Base-by-base conservation (phyloP, 2,329 filamentous ascomycete genomes). In the Ophiognomonia clavigignenti-juglandacearum region DNA sequence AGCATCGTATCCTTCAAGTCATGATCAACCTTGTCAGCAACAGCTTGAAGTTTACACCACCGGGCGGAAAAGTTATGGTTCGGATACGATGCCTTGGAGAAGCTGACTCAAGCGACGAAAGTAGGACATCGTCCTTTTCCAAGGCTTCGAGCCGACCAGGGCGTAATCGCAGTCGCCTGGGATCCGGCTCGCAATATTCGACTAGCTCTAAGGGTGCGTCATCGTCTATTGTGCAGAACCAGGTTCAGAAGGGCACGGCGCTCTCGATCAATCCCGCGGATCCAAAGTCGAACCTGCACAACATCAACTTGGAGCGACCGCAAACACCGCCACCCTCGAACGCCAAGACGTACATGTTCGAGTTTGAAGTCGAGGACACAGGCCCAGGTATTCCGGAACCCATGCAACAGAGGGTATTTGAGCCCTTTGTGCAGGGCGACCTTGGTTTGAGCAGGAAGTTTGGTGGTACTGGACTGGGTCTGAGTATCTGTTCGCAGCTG, bases 371-470 rank as follows among this genome's bases (percentile, higher is more conserved):
- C 1, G 77, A 89, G 60, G 91, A 96, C 56, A 92, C 84, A 0
- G 91, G 91, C 0, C 90, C 89, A 0, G 91, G 91, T 23, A 95
- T 96, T 47, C 81, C 88, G 0, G 78, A 83, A 6, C 71, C 85
- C 53, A 79, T 95, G 64, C 88, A 90, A 56, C 74, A 87, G 47
- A 84, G 84, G 55, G 88, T 96, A 9, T 96, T 96, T 61, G 91
- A 96, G 63, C 91, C 91, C 1, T 96, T 96, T 60, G 87, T 96
- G 0, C 91, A 96, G 64, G 91, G 87, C n/a, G 90, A 96, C 60
- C 70, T 93, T 2, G 87, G 89, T 1, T 69, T 96, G 14, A 95
- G 86, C 69, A 95, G 89, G 64, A 93, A 93, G 59, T 95, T 85
- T 60, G 89, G 89, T 16, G 91, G 91, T 14, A 96, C 91, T 1